phyloP scores from a whole-genome alignment of 2,329 filamentous ascomycete species.

The Calonectria pseudoturangicola region DNA sequence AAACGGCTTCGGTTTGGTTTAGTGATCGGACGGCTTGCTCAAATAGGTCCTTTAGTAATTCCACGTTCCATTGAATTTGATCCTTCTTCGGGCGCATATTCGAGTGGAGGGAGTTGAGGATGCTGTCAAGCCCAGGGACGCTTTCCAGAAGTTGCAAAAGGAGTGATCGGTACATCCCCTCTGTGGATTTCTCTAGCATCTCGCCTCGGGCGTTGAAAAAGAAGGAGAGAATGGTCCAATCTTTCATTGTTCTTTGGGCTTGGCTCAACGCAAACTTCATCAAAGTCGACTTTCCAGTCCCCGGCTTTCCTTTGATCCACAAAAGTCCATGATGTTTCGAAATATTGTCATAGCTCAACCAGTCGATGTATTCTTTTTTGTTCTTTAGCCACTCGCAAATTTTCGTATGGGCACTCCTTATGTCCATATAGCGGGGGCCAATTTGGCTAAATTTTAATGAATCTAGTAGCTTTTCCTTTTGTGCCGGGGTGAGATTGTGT shows the following conservation, averaged over 20 bases:
- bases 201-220: slow-evolving; percentile 71
- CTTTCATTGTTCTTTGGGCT: slow-evolving; percentile 31
- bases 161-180: slow-evolving; percentile 71
- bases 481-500: background rate
- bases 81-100: too few species aligned
- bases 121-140: slow-evolving; percentile 56
- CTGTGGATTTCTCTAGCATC: slow-evolving; percentile 64
- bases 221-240: slow-evolving; percentile 61
- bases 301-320: slow-evolving; percentile 69
- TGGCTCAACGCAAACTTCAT: slow-evolving; percentile 62
- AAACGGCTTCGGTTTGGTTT: accelerated
- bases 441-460: slow-evolving; percentile 45
- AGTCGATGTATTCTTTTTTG: slow-evolving; percentile 24
- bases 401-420: slow-evolving; percentile 33
- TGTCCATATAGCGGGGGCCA: slow-evolving; percentile 34
- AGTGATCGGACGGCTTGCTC: background rate
- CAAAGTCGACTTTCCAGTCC: slow-evolving; percentile 66
- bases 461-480: slow-evolving; percentile 30
- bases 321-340: slow-evolving; percentile 59
- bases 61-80: background rate
- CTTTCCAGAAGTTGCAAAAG: slow-evolving; percentile 65
- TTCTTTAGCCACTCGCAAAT: slow-evolving; percentile 46
- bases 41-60: slow-evolving; percentile 12
- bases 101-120: slow-evolving; percentile 52
- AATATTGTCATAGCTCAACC: slow-evolving; percentile 27